Conservation (phyloP, 1,284 basidiomycete genomes). For the Sporisorium reilianum region DNA sequence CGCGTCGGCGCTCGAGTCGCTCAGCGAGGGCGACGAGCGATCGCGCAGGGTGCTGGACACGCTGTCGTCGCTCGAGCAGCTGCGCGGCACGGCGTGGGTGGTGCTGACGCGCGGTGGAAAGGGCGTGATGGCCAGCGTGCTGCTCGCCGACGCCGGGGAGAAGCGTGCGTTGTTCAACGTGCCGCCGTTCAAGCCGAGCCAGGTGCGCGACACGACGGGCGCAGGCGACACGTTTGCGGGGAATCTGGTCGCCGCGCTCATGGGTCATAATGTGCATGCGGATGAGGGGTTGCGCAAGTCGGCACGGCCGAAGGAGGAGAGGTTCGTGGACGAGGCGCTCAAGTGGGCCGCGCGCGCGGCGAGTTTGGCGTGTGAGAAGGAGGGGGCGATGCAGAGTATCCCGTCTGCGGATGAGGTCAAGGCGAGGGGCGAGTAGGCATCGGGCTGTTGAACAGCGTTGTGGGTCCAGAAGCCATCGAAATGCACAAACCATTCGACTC, state of each 20-base stretch:
- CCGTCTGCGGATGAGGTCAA: constrained; percentile 55
- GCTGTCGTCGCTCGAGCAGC: constrained; percentile 38
- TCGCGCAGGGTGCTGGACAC: constrained; percentile 35
- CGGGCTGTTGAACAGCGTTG: no score
- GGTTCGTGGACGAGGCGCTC: constrained; percentile 40
- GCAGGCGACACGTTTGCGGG: constrained; percentile 68
- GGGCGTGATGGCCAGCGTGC: constrained; percentile 59
- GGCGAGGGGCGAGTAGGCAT: constrained; percentile 12
- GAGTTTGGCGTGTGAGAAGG: constrained; percentile 62
- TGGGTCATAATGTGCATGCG: constrained; percentile 40
- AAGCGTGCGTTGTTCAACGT: constrained; percentile 41
- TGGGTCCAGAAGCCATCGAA: not conserved
- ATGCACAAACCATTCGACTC: not conserved
- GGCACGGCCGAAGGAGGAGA: constrained; percentile 14
- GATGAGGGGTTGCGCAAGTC: constrained; percentile 15
- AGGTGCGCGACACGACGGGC: constrained; percentile 66
- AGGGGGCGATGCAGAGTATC: constrained; percentile 67
- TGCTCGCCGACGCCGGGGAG: constrained; percentile 15
- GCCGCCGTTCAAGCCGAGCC: constrained; percentile 46
- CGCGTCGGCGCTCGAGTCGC: constrained; percentile 16
- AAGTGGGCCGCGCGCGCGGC: constrained; percentile 56
- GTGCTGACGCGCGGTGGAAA: constrained; percentile 62
- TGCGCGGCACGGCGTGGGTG: constrained; percentile 54
- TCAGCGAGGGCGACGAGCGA: constrained; percentile 23
- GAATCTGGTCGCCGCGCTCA: constrained; percentile 61